A percentile compares a stretch with the other conserved stretches of the same genome.
Conservation (phyloP, 495 filamentous ascomycete species). For the Hyphodiscus hymeniophilus region DNA sequence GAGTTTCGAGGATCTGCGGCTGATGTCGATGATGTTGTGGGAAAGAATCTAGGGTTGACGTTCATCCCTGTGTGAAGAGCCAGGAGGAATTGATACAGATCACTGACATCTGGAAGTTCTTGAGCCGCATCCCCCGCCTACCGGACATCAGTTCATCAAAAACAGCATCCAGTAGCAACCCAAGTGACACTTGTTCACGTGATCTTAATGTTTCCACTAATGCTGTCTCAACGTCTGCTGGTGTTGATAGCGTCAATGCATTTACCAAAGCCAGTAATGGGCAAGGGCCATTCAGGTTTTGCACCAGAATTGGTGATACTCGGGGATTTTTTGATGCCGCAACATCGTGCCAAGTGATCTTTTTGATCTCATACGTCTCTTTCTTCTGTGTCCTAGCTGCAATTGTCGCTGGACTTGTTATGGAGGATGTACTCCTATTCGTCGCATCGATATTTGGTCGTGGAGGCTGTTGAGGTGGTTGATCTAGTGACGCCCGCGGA, state of each 20-base stretch:
- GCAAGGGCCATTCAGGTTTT: conserved; percentile 92
- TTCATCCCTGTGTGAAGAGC: conserved; percentile 97
- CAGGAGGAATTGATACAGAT: conserved; percentile 78
- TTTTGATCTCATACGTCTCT: conserved; percentile 65
- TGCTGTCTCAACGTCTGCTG: conserved; percentile 52
- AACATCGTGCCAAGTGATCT: conserved; percentile 53
- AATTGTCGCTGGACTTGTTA: conserved; percentile 25
- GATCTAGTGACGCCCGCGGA: conserved; percentile 24
- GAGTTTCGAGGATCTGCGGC: conserved; percentile 35
- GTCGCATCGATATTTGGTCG: conserved; percentile 30
- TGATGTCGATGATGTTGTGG: conserved; percentile 27
- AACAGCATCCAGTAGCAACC: conserved; percentile 73
- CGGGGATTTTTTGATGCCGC: conserved; percentile 31
- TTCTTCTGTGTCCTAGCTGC: conserved; percentile 25
- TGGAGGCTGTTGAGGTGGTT: conserved; percentile 29
- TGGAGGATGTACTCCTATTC: conserved; percentile 25
- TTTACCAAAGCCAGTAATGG: conserved; percentile 92
- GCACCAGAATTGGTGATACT: conserved; percentile 73
- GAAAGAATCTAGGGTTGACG: conserved; percentile 85
- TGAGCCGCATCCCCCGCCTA: conserved; percentile 34
- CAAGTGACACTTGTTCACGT: conserved; percentile 82
- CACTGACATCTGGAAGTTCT: conserved; percentile 73
- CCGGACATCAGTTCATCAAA: conserved; percentile 86
- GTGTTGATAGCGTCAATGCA: conserved; percentile 74
- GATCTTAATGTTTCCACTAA: conserved; percentile 67